Evolutionary conservation across 768 basidiomycete species (phyloP).

Genomic region (Boletellus sp.): DNA sequence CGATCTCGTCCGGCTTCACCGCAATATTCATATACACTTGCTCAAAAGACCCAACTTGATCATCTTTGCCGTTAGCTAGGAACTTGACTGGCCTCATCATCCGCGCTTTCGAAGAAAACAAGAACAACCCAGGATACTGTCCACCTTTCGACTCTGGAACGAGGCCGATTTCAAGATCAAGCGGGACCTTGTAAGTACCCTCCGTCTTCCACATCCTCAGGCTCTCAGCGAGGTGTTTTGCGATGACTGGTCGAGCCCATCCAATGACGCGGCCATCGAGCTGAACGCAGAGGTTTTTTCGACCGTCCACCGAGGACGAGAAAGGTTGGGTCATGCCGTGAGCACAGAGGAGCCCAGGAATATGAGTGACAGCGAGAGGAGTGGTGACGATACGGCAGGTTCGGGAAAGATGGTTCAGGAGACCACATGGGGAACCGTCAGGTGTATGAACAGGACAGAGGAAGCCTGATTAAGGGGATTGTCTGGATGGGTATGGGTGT

Average conservation of each 20-base stretch:
- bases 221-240: constrained; percentile 75
- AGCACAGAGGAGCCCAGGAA: constrained; percentile 75
- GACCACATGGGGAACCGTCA: constrained; percentile 95
- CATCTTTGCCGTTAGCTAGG: constrained; percentile 77
- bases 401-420: constrained; percentile 93
- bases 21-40: constrained; percentile 99
- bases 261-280: constrained; percentile 95
- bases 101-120: constrained; percentile 81
- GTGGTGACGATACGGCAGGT: constrained; percentile 87
- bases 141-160: constrained; percentile 89
- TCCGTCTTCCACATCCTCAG: constrained; percentile 96
- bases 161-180: constrained; percentile 92
- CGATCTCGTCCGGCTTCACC: constrained; percentile 82
- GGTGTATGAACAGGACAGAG: constrained; percentile 98
- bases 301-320: constrained; percentile 74
- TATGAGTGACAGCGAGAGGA: constrained; percentile 68
- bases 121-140: constrained; percentile 93
- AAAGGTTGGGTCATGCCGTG: constrained; percentile 96
- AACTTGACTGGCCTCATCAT: constrained; percentile 99
- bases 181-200: constrained; percentile 70
- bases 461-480: constrained; percentile 57
- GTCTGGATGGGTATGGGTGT: constrained; percentile 3
- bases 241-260: constrained; percentile 77
- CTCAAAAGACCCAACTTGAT: constrained; percentile 94
- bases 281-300: constrained; percentile 81